These are phyloP conservation scores for Candida golubevii DNA, from an alignment of 805 yeast species.

Conservation along the genomic window DNA sequence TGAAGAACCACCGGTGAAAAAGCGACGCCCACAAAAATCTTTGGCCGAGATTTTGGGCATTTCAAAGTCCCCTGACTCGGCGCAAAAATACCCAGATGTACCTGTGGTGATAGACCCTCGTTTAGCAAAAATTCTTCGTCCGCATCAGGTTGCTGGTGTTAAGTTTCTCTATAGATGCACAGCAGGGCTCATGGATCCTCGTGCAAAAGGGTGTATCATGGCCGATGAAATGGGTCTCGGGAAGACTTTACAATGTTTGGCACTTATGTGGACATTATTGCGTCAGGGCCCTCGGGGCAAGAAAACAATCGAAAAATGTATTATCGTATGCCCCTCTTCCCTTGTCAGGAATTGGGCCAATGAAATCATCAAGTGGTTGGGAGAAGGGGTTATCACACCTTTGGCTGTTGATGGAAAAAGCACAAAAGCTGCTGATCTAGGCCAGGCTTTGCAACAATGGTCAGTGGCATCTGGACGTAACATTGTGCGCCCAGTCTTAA, in stretches of 20 bases:
- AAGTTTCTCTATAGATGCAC: constrained; percentile 87
- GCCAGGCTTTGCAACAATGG: constrained; percentile 72
- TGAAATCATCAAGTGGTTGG: constrained; percentile 91
- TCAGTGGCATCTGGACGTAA: constrained; percentile 82
- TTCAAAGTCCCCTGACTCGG: constrained; percentile 44
- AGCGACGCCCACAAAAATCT: constrained; percentile 54
- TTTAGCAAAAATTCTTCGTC: constrained; percentile 77
- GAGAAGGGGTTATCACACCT: constrained; percentile 84
- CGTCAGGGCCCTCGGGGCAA: constrained; percentile 84
- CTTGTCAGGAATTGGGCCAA: constrained; percentile 96
- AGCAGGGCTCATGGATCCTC: constrained; percentile 74
- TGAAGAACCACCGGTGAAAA: constrained; percentile 20
- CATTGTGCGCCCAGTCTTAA: constrained; percentile 87
- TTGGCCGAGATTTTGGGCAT: constrained; percentile 81
- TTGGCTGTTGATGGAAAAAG: constrained; percentile 90
- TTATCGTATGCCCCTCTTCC: constrained; percentile 93
- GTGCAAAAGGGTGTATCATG: constrained; percentile 95
- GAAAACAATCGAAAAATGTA: constrained; percentile 80
- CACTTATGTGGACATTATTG: constrained; percentile 88
- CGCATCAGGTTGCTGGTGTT: constrained; percentile 96
- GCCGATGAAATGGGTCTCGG: constrained; percentile 98
- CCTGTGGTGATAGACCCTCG: constrained; percentile 95
- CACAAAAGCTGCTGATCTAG: constrained; percentile 65
- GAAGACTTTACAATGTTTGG: constrained; percentile 82
- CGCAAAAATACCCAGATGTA: constrained; percentile 67